A percentile compares a stretch with the other conserved stretches of the same genome.
These are phyloP conservation scores for Pseudozyma thailandica DNA, from an alignment of 1,284 basidiomycete species.

Conservation along the genomic window DNA sequence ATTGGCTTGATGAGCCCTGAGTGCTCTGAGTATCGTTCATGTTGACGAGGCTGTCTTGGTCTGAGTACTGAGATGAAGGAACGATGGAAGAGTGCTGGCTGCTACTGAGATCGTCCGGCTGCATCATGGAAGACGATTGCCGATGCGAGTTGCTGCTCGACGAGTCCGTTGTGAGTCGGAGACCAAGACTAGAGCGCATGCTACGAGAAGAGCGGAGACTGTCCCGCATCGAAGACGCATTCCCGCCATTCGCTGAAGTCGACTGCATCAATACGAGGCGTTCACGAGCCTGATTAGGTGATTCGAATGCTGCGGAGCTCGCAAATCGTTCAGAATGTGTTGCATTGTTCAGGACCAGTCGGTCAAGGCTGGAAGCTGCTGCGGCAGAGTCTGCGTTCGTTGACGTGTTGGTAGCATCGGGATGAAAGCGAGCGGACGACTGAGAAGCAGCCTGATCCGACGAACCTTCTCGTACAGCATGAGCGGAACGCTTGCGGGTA, in stretches of 20 bases:
- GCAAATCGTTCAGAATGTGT: not conserved
- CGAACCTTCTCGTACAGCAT: constrained; percentile 14
- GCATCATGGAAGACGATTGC: constrained; percentile 6
- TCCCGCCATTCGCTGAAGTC: not conserved
- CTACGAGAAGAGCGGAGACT: constrained; percentile 13
- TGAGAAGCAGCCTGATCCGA: constrained; percentile 10
- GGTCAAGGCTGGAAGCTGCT: not conserved
- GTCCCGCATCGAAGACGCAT: not conserved
- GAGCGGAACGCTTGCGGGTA: constrained; percentile 35
- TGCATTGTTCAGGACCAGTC: not conserved
- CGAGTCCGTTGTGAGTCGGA: not conserved
- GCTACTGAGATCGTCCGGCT: not conserved
- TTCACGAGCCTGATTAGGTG: constrained; percentile 20
- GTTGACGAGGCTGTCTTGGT: not conserved
- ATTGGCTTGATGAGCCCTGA: constrained; percentile 8
- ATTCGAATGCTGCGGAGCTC: constrained; percentile 12
- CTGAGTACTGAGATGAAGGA: constrained; percentile 8
- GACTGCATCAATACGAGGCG: constrained; percentile 21
- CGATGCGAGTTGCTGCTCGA: not conserved
- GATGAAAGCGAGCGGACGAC: constrained; percentile 4
- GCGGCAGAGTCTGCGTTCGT: constrained; percentile 6
- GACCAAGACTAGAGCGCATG: constrained; percentile 9
- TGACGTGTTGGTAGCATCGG: not conserved
- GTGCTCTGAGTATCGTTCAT: constrained; percentile 3
- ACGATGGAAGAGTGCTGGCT: not conserved